A percentile compares a stretch with the other conserved stretches of the same genome.
Conservation (phyloP, 148 eudicot genomes). For the Camellia sinensis region DNA sequence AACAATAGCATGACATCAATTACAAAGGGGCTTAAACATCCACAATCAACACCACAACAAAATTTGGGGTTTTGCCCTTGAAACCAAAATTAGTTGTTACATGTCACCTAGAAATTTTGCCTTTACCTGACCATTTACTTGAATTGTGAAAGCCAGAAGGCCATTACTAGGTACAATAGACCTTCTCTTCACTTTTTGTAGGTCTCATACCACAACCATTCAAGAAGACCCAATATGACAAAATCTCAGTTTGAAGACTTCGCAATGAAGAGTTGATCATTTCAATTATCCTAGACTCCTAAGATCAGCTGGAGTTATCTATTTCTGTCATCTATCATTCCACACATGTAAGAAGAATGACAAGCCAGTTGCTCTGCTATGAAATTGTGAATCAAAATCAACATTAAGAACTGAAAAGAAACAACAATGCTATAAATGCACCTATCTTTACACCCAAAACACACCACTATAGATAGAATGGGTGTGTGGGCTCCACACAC, state of each 20-base stretch:
- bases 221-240: not conserved
- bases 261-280: not conserved
- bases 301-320: not conserved
- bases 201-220: not conserved
- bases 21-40: not conserved
- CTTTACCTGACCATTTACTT: not conserved
- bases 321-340: not conserved
- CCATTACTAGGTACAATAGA: not conserved
- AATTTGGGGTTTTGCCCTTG: not conserved
- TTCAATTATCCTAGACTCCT: not conserved
- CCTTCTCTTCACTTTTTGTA: not conserved
- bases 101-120: not conserved
- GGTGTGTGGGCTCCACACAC: too few species aligned
- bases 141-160: not conserved
- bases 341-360: not conserved
- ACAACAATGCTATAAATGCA: too few species aligned
- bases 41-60: not conserved
- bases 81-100: not conserved
- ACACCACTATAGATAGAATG: too few species aligned
- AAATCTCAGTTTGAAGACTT: not conserved
- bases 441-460: too few species aligned
- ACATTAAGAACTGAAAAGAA: not conserved
- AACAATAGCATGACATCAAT: not conserved
- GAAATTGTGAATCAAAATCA: not conserved
- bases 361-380: not conserved